These are phyloP conservation scores for Wickerhamiella domercqiae DNA, from an alignment of 805 yeast genomes.

Conservation along the genomic window DNA sequence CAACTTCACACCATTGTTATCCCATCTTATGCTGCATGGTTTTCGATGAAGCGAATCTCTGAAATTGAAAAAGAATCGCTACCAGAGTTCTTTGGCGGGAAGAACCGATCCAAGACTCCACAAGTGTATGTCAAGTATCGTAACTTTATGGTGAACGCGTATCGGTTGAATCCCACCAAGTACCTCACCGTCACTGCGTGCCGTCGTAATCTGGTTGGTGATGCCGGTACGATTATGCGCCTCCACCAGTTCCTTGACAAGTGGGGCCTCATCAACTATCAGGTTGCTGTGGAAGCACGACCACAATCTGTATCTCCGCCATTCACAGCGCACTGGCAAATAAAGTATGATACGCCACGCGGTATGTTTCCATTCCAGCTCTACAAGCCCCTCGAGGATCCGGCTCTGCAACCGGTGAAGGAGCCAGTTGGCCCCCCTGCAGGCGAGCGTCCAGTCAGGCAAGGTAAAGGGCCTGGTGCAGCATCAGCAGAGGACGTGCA, in stretches of 20 bases:
- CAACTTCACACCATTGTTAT: slow-evolving; percentile 76
- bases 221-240: slow-evolving; percentile 76
- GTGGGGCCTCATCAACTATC: slow-evolving; percentile 92
- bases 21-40: slow-evolving; percentile 85
- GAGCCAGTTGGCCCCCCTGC: neutral
- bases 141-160: slow-evolving; percentile 78
- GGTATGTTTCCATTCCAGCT: slow-evolving; percentile 87
- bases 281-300: slow-evolving; percentile 63
- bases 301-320: slow-evolving; percentile 56
- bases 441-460: neutral
- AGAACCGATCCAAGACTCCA: slow-evolving; percentile 61
- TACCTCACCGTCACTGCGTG: slow-evolving; percentile 81
- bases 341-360: slow-evolving; percentile 75
- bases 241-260: slow-evolving; percentile 69
- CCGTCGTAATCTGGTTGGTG: slow-evolving; percentile 80
- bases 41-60: slow-evolving; percentile 54
- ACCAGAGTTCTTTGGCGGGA: slow-evolving; percentile 66
- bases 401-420: slow-evolving; percentile 14
- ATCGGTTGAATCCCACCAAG: slow-evolving; percentile 78
- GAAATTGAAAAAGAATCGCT: slow-evolving; percentile 67
- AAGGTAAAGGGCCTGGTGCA: too few relatives aligned
- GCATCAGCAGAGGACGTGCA: too few relatives aligned
- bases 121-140: slow-evolving; percentile 66
- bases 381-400: slow-evolving; percentile 48
- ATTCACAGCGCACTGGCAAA: slow-evolving; percentile 58